Percentiles rank a stretch among this genome's conserved stretches.
Evolutionary conservation across 345 rosid genomes (phyloP).

Genomic region (Ceriops zippeliana): DNA sequence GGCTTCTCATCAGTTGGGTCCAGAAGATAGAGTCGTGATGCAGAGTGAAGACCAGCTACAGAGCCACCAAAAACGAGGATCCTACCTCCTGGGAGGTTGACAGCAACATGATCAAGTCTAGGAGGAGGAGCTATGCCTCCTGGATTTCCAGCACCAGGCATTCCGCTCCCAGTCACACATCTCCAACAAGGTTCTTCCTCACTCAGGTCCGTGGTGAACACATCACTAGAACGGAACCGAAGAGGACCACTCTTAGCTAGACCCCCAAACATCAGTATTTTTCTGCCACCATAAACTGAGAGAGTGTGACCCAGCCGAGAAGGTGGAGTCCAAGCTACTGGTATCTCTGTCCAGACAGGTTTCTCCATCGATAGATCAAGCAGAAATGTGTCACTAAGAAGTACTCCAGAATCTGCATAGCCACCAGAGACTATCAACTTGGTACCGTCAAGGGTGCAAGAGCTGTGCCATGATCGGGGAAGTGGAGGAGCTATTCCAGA

Average conservation of each 20-base stretch:
- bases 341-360: constrained; percentile 87
- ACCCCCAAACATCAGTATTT: constrained; percentile 89
- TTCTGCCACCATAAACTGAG: constrained; percentile 77
- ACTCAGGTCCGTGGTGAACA: constrained; percentile 80
- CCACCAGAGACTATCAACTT: constrained; percentile 87
- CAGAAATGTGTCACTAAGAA: constrained; percentile 80
- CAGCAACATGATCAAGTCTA: constrained; percentile 85
- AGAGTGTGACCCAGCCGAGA: constrained; percentile 80
- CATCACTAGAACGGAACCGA: constrained; percentile 80
- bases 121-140: constrained; percentile 89
- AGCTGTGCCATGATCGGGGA: constrained; percentile 92
- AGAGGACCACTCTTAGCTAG: constrained; percentile 86
- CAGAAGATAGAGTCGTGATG: constrained; percentile 79
- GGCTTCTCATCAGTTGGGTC: constrained; percentile 95
- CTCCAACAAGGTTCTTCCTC: constrained; percentile 92
- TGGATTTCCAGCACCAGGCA: constrained; percentile 87
- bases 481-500: constrained; percentile 84
- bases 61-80: constrained; percentile 81
- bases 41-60: constrained; percentile 87
- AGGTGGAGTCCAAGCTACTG: constrained; percentile 84
- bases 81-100: constrained; percentile 77
- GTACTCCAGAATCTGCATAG: constrained; percentile 88
- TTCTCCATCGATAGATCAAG: constrained; percentile 86
- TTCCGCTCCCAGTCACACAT: constrained; percentile 70
- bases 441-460: constrained; percentile 91